A percentile compares a stretch with the other conserved stretches of the same genome.
phyloP scores from a whole-genome alignment of 345 rosid genomes.

The Eucalyptus camaldulensis region DNA sequence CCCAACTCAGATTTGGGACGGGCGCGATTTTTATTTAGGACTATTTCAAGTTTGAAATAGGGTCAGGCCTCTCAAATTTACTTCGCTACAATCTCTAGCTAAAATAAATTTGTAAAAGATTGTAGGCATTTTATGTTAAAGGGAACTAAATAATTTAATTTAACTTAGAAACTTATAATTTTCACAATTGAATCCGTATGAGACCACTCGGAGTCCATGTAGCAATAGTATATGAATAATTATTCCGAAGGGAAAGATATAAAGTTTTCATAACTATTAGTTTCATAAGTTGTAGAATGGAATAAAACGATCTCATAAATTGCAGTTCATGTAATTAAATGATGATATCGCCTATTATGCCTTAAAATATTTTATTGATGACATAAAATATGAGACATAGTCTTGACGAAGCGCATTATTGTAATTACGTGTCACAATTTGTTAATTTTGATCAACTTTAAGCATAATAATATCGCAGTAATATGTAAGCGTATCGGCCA shows the following conservation, averaged over 20 bases:
- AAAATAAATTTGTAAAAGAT: too few relatives aligned
- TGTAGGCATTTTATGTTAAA: neutral
- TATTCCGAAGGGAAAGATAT: too few relatives aligned
- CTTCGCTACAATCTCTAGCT: neutral
- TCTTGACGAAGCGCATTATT: neutral
- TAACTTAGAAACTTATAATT: too few relatives aligned
- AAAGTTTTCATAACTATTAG: too few relatives aligned
- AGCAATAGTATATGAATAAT: neutral
- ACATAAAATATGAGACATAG: neutral
- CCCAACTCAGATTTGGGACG: neutral
- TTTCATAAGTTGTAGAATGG: too few relatives aligned
- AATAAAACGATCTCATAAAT: neutral
- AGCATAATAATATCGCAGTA: neutral
- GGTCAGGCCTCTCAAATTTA: neutral
- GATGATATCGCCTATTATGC: neutral
- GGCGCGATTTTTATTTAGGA: neutral
- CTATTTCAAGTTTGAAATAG: neutral
- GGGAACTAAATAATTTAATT: neutral
- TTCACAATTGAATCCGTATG: neutral
- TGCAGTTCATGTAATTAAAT: neutral
- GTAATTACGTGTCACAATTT: neutral
- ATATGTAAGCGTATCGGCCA: neutral
- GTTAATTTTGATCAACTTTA: neutral
- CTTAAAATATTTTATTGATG: neutral
- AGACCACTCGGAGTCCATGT: neutral